Percentiles rank a stretch among this genome's conserved stretches.
Conservation (phyloP, 2,329 filamentous ascomycete species). For the Xylariaceae sp. region DNA sequence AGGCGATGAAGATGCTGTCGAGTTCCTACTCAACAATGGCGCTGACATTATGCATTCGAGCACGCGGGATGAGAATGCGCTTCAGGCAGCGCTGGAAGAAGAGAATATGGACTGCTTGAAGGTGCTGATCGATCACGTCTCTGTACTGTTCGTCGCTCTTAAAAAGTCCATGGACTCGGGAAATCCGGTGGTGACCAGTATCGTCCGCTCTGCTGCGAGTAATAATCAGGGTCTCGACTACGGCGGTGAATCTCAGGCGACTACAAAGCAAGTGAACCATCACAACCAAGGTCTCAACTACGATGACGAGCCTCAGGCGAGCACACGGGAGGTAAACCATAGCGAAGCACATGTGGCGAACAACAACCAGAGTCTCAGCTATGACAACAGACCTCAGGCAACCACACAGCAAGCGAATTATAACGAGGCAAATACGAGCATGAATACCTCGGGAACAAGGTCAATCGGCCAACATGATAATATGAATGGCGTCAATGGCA, state of each 20-base stretch:
- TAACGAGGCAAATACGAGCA: neutral
- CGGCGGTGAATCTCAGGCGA: slow-evolving; percentile 33
- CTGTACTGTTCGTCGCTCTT: slow-evolving; percentile 40
- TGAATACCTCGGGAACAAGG: neutral
- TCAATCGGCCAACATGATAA: neutral
- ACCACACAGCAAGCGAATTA: neutral
- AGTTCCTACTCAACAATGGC: slow-evolving; percentile 45
- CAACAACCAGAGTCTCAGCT: slow-evolving; percentile 35
- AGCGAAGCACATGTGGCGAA: neutral
- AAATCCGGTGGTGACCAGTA: slow-evolving; percentile 37
- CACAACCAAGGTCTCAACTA: slow-evolving; percentile 40
- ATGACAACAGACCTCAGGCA: slow-evolving; percentile 31
- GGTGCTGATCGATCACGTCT: slow-evolving; percentile 42
- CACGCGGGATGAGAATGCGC: slow-evolving; percentile 40
- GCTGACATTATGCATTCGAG: slow-evolving; percentile 46
- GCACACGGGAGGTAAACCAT: slow-evolving; percentile 27
- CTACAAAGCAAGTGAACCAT: slow-evolving; percentile 29
- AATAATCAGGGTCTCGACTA: slow-evolving; percentile 41
- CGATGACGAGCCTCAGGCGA: slow-evolving; percentile 31
- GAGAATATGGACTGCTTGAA: slow-evolving; percentile 38
- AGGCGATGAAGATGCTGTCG: slow-evolving; percentile 44
- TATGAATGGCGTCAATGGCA: slow-evolving; percentile 3
- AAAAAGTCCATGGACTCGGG: slow-evolving; percentile 42
- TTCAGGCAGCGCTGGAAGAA: slow-evolving; percentile 39
- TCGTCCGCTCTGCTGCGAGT: slow-evolving; percentile 39